These are phyloP conservation scores for Fusarium ambrosium DNA, from an alignment of 2,329 filamentous ascomycete species.

Conservation along the genomic window DNA sequence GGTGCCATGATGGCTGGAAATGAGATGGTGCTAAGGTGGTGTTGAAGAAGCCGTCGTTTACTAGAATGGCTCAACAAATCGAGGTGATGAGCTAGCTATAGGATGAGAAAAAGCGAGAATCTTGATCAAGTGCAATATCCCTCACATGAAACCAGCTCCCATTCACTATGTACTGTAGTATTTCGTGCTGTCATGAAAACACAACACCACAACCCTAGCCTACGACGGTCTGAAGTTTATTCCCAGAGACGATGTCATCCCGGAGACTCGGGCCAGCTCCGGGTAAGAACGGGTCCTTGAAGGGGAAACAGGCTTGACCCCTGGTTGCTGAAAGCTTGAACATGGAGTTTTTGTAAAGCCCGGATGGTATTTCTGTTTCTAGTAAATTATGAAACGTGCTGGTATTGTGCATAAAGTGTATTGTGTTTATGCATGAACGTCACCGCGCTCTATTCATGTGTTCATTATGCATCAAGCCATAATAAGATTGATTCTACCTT, in stretches of 20 bases:
- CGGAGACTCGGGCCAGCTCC: neutral
- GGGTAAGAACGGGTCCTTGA: neutral
- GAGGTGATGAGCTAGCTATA: neutral
- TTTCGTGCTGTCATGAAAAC: slow-evolving; percentile 2
- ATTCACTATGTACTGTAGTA: neutral
- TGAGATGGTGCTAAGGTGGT: neutral
- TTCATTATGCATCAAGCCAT: neutral
- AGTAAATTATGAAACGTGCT: neutral
- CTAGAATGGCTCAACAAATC: neutral
- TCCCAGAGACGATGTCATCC: neutral
- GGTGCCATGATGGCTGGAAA: neutral
- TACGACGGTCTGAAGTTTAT: neutral
- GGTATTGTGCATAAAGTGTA: neutral
- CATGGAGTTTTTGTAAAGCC: neutral
- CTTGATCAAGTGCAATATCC: neutral
- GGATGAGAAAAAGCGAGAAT: neutral
- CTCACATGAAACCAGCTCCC: neutral
- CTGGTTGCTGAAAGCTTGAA: neutral
- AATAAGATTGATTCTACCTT: neutral
- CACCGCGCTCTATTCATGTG: neutral
- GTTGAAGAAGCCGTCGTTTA: neutral
- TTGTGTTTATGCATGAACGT: neutral
- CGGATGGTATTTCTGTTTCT: neutral
- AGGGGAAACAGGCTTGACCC: neutral
- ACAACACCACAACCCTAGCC: neutral